Evolutionary conservation across 441 rosid genomes (phyloP), one percentile per base, ranked within the genome.

Genomic region (Codiaeum variegatum): DNA sequence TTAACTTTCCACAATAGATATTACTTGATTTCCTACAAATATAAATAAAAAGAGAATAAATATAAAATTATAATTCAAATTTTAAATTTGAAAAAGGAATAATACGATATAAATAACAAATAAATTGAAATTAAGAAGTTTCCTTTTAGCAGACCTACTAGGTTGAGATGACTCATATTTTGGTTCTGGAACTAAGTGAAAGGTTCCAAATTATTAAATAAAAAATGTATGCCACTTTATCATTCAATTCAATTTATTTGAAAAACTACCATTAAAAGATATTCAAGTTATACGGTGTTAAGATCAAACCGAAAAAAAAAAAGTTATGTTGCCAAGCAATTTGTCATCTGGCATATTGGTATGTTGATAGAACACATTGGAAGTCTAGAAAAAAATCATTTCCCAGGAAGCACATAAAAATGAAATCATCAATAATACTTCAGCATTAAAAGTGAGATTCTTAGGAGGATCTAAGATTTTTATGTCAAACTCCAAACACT

Each of bases 371-470:
- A n/a, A n/a, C n/a, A n/a, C n/a, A n/a, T n/a, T n/a, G n/a, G n/a
- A n/a, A n/a, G n/a, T n/a, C n/a, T n/a, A n/a, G n/a, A n/a, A n/a
- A n/a, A 79, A 96, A 96, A 82, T 96, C 99, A 77, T 96, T 96
- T 69, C 99, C 99, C 74, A 95, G 97, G 72, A 95, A 93, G 82
- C 99, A 95, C 65, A 95, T 90, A 91, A 95, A 95, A 81, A 93
- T 91, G 79, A 95, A 95, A 86, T 95, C 99, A 83, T 95, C 99
- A 86, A 93, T 92, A 74, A 90, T 80, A 68, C 94, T 78, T 95
- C 99, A 24, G 91, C 58, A 81, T 95, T 84, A 71, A 87, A 38
- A 38, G 42, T 38, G 42, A 38, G 10, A 38, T 38, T 82, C 80
- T 80, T 69, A 56, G 87, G 90, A 47, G 79, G 81, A 28, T 82